A percentile compares a stretch with the other conserved stretches of the same genome.
These are phyloP conservation scores for Cytospora leucostoma DNA, from an alignment of 2,329 filamentous ascomycete species.

Conservation along the genomic window DNA sequence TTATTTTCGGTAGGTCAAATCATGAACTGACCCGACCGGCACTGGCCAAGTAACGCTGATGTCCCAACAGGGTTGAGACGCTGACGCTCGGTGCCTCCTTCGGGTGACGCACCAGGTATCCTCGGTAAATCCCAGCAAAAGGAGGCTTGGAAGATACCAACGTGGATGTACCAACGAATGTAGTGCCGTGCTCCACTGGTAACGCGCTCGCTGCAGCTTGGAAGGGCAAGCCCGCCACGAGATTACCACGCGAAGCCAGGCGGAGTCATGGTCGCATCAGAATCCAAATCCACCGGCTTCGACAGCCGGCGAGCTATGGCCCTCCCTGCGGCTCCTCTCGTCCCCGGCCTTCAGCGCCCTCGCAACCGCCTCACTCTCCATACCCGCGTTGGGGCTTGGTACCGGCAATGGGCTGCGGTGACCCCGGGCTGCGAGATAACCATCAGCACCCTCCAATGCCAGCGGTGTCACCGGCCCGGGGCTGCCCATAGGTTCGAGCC, in stretches of 20 bases:
- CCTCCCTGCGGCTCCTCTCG: constrained; percentile 37
- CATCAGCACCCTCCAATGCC: constrained; percentile 50
- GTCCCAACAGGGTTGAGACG: not conserved
- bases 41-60: not conserved
- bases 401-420: constrained; percentile 26
- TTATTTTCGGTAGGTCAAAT: not conserved
- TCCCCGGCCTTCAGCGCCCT: constrained; percentile 39
- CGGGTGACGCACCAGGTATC: not conserved
- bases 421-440: constrained; percentile 35
- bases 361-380: constrained; percentile 35
- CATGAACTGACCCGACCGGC: not conserved
- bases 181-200: not conserved
- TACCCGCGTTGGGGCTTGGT: constrained; percentile 28
- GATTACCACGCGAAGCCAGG: not conserved
- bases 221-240: not conserved
- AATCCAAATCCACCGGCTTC: constrained; percentile 37
- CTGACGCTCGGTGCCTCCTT: not conserved
- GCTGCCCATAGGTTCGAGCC: constrained; percentile 56
- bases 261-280: constrained; percentile 26
- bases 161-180: not conserved
- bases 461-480: constrained; percentile 64
- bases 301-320: constrained; percentile 36
- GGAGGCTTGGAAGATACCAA: no score
- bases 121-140: not conserved
- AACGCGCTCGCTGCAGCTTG: not conserved